Evolutionary conservation across 345 rosid genomes (phyloP).

Genomic region (Microthlaspi erraticum): DNA sequence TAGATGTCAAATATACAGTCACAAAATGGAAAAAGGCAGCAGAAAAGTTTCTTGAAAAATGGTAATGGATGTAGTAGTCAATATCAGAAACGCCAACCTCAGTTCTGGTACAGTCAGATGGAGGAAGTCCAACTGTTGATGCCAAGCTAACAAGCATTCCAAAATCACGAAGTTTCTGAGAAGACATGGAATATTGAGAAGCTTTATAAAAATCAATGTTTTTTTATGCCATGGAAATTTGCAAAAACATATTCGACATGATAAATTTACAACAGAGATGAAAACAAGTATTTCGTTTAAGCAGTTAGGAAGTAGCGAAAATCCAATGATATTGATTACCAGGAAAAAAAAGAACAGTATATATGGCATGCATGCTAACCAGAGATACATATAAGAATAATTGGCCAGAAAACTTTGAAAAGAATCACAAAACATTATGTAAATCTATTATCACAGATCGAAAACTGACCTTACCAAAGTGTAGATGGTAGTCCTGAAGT

Average conservation of each 20-base stretch:
- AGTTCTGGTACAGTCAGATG: conserved; percentile 52
- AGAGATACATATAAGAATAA: conserved; percentile 12
- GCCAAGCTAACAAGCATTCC: conserved; percentile 61
- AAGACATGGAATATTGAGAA: conserved; percentile 27
- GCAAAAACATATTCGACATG: neutral
- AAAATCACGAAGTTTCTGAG: conserved; percentile 73
- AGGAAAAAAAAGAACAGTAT: neutral
- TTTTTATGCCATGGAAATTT: neutral
- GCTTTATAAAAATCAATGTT: neutral
- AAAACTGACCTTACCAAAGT: conserved; percentile 72
- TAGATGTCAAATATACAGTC: neutral
- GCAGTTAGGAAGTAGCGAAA: conserved; percentile 6
- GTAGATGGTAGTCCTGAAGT: conserved; percentile 86
- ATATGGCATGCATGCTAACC: conserved; percentile 25
- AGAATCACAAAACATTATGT: neutral
- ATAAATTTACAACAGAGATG: neutral
- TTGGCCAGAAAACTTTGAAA: conserved; percentile 9
- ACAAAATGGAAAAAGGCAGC: conserved; percentile 3
- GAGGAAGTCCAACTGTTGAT: conserved; percentile 66
- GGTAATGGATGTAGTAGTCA: conserved; percentile 16
- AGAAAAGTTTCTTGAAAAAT: conserved; percentile 7
- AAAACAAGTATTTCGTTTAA: neutral
- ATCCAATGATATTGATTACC: conserved; percentile 3
- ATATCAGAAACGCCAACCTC: conserved; percentile 60
- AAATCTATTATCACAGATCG: conserved; percentile 24